These are phyloP conservation scores for Barbatosphaeria neglecta DNA, from an alignment of 495 filamentous ascomycete genomes.

Conservation along the genomic window DNA sequence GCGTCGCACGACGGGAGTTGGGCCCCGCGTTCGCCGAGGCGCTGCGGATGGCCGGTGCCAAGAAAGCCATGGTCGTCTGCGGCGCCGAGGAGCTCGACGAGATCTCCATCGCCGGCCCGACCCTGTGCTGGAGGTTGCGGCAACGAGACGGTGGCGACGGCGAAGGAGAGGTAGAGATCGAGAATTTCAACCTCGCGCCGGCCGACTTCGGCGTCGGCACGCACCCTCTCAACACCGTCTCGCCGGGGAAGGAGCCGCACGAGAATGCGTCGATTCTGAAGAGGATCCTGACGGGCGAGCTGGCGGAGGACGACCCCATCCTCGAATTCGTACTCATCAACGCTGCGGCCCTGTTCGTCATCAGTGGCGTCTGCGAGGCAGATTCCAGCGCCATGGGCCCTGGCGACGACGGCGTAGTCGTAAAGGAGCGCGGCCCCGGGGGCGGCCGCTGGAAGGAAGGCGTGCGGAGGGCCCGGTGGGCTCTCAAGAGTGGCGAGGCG, in stretches of 20 bases:
- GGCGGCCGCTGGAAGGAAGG: slow-evolving; percentile 89
- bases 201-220: slow-evolving; percentile 70
- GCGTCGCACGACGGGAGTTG: slow-evolving; percentile 75
- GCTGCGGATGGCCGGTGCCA: slow-evolving; percentile 59
- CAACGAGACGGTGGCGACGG: slow-evolving; percentile 30
- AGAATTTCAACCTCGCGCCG: slow-evolving; percentile 65
- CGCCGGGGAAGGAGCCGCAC: slow-evolving; percentile 69
- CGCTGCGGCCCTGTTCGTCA: slow-evolving; percentile 74
- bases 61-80: slow-evolving; percentile 83
- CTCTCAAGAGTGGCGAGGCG: slow-evolving; percentile 68
- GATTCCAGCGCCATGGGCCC: slow-evolving; percentile 62
- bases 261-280: slow-evolving; percentile 81
- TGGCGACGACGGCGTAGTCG: slow-evolving; percentile 54
- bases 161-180: slow-evolving; percentile 46
- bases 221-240: slow-evolving; percentile 65
- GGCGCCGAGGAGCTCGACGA: slow-evolving; percentile 93
- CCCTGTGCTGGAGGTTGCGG: slow-evolving; percentile 75
- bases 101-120: slow-evolving; percentile 75
- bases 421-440: slow-evolving; percentile 69
- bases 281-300: slow-evolving; percentile 59
- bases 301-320: slow-evolving; percentile 68
- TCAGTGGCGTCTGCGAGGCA: slow-evolving; percentile 74
- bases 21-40: slow-evolving; percentile 83
- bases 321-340: slow-evolving; percentile 91
- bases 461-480: slow-evolving; percentile 71